These are phyloP conservation scores for Dendrobium chrysotoxum DNA, from an alignment of 106 monocot genomes.

Conservation along the genomic window DNA sequence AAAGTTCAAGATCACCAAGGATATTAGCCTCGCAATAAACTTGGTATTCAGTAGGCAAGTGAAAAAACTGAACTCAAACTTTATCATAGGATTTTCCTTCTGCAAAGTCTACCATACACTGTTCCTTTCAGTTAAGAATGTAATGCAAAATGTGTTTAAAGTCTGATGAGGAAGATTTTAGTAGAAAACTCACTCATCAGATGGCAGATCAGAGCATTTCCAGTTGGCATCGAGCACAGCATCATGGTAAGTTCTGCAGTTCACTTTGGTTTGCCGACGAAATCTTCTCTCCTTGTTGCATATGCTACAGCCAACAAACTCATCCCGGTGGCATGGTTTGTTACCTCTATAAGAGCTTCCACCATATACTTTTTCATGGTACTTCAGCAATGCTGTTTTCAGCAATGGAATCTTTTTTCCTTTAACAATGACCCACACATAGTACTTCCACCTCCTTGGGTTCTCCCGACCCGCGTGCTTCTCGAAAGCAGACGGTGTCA, in stretches of 20 bases:
- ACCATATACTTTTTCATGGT: conserved; percentile 38
- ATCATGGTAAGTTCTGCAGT: conserved; percentile 79
- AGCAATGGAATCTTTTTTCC: conserved; percentile 68
- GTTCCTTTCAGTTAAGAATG: not conserved
- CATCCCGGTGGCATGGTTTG: conserved; percentile 56
- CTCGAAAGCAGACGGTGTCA: conserved; percentile 82
- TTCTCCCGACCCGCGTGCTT: conserved; percentile 66
- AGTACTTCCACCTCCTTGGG: conserved; percentile 71
- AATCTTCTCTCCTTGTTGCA: conserved; percentile 72
- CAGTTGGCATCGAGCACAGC: conserved; percentile 46
- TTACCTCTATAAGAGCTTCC: conserved; percentile 42
- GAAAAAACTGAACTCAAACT: not conserved
- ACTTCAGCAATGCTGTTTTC: conserved; percentile 66
- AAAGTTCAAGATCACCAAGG: not conserved
- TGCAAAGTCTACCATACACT: not conserved
- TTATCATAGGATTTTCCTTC: not conserved
- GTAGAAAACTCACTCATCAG: conserved; percentile 42
- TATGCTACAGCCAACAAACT: conserved; percentile 48
- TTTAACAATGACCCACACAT: conserved; percentile 71
- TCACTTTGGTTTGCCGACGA: conserved; percentile 55
- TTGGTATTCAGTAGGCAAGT: not conserved
- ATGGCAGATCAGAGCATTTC: conserved; percentile 63
- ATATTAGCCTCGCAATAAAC: not conserved
- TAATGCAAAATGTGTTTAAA: not conserved
- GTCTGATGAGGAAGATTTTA: not conserved